A percentile compares a stretch with the other conserved stretches of the same genome.
Conservation (phyloP, 139 green algal species). For the Trebouxia sp. region DNA sequence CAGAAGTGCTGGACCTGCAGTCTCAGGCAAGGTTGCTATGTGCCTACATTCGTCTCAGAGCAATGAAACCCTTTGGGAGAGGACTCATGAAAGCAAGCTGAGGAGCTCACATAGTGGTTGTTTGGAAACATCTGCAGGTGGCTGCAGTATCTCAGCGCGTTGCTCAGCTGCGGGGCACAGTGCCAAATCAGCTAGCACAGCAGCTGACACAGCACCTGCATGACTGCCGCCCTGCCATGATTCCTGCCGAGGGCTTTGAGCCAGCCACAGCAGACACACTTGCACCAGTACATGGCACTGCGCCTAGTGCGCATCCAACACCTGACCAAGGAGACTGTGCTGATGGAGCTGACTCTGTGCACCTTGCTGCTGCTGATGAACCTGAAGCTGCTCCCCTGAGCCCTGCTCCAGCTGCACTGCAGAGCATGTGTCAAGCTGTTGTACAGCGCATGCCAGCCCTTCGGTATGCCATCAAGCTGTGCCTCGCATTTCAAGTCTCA, state of each 20-base stretch:
- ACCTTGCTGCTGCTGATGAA: not conserved
- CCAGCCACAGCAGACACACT: not conserved
- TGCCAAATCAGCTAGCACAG: conserved; percentile 2
- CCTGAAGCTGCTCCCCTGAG: not conserved
- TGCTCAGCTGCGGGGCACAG: not conserved
- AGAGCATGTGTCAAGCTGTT: not conserved
- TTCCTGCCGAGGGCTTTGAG: not conserved
- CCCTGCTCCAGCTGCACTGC: not conserved
- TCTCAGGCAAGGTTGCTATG: not conserved
- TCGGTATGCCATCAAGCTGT: not conserved
- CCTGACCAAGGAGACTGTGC: not conserved
- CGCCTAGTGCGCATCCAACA: not conserved
- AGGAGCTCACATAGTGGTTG: too few relatives aligned
- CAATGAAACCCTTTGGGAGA: too few relatives aligned
- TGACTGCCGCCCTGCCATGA: not conserved
- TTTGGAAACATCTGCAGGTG: not conserved
- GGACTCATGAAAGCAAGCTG: too few relatives aligned
- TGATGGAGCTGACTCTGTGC: not conserved
- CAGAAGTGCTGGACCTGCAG: not conserved
- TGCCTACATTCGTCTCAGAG: not conserved
- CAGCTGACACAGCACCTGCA: conserved; percentile 3
- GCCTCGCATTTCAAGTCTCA: not conserved
- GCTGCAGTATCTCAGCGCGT: not conserved
- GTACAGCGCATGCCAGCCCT: conserved; percentile 21
- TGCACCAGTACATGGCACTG: not conserved